Percentiles rank a stretch among this genome's conserved stretches.
phyloP scores from a whole-genome alignment of 768 basidiomycete species.

The Russula olivacea region DNA sequence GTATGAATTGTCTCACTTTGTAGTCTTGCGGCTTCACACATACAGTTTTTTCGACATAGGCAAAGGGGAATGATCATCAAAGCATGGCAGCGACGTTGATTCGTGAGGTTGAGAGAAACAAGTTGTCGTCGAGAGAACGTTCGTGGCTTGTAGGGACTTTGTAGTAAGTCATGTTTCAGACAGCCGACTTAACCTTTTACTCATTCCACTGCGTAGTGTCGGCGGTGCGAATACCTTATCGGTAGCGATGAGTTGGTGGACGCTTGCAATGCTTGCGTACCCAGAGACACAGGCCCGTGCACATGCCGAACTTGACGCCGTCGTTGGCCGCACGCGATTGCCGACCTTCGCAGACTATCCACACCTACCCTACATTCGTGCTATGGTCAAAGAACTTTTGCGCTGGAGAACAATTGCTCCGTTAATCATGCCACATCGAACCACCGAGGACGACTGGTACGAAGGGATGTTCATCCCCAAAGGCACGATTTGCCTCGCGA shows the following conservation, averaged over 20 bases:
- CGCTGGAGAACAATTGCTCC: background rate
- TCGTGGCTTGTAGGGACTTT: background rate
- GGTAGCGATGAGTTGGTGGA: background rate
- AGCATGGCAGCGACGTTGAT: background rate
- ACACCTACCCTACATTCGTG: conserved; percentile 1
- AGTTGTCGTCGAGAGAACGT: background rate
- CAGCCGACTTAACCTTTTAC: background rate
- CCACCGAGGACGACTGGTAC: background rate
- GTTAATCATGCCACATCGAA: background rate
- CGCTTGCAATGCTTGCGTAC: background rate
- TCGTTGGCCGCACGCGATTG: background rate
- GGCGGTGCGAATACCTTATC: background rate
- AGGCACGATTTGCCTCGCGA: background rate
- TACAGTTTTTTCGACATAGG: background rate
- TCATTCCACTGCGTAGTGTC: background rate
- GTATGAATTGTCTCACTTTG: background rate
- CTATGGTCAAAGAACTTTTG: background rate
- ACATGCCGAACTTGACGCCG: background rate
- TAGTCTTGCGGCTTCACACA: background rate
- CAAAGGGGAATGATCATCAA: background rate
- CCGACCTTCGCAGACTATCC: background rate
- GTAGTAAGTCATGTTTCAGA: background rate
- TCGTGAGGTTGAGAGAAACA: background rate
- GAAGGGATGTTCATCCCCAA: conserved; percentile 3
- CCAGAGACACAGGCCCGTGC: background rate